Percentiles rank a stretch among this genome's conserved stretches.
Evolutionary conservation across 2,329 filamentous ascomycete species (phyloP).

Genomic region (Simplicillium sp.): DNA sequence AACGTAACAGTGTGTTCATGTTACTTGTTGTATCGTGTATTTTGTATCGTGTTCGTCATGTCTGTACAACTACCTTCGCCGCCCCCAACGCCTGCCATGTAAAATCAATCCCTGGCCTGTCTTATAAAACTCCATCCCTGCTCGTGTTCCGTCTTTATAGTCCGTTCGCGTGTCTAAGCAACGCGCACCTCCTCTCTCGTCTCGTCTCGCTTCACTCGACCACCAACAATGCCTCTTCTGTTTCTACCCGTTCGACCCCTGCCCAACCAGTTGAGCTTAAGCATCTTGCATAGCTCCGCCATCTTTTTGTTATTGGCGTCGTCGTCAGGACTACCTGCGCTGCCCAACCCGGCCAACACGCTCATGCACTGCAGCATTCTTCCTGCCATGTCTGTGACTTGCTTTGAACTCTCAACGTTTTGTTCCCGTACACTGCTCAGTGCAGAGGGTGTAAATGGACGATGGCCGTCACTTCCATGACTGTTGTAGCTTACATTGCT

Average conservation of each 20-base stretch:
- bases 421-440: constrained; percentile 41
- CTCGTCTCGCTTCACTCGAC: constrained; percentile 39
- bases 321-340: constrained; percentile 45
- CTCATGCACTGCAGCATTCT: constrained; percentile 95
- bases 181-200: constrained; percentile 31
- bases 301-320: constrained; percentile 72
- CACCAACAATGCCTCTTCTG: constrained; percentile 78
- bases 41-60: too few relatives aligned
- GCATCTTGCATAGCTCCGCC: constrained; percentile 70
- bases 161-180: constrained; percentile 10
- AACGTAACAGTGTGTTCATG: too few relatives aligned
- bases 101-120: not conserved
- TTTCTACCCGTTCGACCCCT: constrained; percentile 83
- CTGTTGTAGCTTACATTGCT: constrained; percentile 69
- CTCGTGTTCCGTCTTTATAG: not conserved
- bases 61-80: too few relatives aligned
- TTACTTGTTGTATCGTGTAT: too few relatives aligned
- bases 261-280: constrained; percentile 96
- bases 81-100: constrained; percentile 3
- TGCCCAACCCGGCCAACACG: constrained; percentile 68
- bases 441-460: constrained; percentile 40
- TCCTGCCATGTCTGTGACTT: constrained; percentile 89
- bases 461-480: constrained; percentile 34
- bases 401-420: constrained; percentile 58
- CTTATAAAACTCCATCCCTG: not conserved